These are phyloP conservation scores for Oryza coarctata DNA, from an alignment of 176 grass and related monocot species.

Conservation along the genomic window DNA sequence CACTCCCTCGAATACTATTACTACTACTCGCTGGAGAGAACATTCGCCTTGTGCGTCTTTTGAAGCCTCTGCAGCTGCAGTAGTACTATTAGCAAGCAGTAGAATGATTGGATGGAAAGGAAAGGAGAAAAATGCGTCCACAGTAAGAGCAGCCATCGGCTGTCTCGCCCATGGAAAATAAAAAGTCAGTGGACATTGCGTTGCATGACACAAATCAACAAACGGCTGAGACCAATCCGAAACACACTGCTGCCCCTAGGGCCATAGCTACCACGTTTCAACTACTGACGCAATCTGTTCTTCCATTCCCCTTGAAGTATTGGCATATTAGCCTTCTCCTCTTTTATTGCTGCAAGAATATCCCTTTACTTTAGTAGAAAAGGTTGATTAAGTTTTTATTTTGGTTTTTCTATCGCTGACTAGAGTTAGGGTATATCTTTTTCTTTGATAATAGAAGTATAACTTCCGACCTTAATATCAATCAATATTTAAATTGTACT, in stretches of 20 bases:
- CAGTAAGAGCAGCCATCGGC: background rate
- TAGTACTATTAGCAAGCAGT: too few relatives aligned
- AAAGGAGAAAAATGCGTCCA: background rate
- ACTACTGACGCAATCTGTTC: background rate
- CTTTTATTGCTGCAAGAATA: background rate
- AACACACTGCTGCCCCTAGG: background rate
- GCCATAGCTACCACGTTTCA: background rate
- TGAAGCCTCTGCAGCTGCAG: background rate
- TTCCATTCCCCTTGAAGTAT: background rate
- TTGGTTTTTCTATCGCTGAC: too few relatives aligned
- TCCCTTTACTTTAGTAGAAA: background rate
- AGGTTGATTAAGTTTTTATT: too few relatives aligned
- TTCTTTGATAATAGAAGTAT: too few relatives aligned
- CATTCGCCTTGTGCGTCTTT: conserved; percentile 39
- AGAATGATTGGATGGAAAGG: conserved; percentile 25
- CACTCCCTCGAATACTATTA: background rate
- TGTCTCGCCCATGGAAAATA: background rate
- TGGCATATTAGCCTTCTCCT: background rate
- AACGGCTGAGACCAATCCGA: background rate
- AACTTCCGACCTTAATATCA: too few relatives aligned
- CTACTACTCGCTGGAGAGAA: background rate
- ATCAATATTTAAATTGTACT: too few relatives aligned
- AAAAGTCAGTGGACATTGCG: background rate
- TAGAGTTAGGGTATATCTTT: too few relatives aligned
- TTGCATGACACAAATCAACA: background rate